phyloP scores from a whole-genome alignment of 495 filamentous ascomycete genomes.

The Trichoderma gamsii region DNA sequence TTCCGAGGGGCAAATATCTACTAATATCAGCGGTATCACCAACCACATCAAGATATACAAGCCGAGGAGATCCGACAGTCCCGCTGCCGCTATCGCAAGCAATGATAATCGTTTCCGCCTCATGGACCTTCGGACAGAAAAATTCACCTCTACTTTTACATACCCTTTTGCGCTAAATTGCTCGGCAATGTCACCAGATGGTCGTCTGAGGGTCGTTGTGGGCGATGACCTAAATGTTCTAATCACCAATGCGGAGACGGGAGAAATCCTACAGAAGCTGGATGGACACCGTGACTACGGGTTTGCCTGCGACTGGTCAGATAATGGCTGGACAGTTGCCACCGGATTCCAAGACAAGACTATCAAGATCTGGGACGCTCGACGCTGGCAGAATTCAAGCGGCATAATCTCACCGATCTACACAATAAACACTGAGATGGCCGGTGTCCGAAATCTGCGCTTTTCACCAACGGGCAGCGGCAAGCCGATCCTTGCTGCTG shows the following conservation, averaged over 20 bases:
- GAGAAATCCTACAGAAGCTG: slow-evolving; percentile 47
- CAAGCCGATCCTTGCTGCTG: slow-evolving; percentile 65
- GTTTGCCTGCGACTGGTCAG: slow-evolving; percentile 88
- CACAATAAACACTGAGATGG: slow-evolving; percentile 66
- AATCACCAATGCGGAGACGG: slow-evolving; percentile 37
- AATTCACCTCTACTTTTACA: slow-evolving; percentile 52
- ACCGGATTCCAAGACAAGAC: slow-evolving; percentile 86
- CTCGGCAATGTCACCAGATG: slow-evolving; percentile 71
- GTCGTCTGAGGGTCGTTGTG: slow-evolving; percentile 64
- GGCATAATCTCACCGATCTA: slow-evolving; percentile 45
- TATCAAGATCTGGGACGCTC: slow-evolving; percentile 80
- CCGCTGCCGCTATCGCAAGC: slow-evolving; percentile 70
- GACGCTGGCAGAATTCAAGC: slow-evolving; percentile 54
- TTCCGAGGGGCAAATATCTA: slow-evolving; percentile 61
- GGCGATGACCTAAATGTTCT: slow-evolving; percentile 34
- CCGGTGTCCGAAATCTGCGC: slow-evolving; percentile 67
- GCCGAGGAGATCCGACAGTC: slow-evolving; percentile 52
- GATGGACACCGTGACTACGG: slow-evolving; percentile 72
- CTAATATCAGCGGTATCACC: slow-evolving; percentile 67
- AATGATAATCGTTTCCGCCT: slow-evolving; percentile 75
- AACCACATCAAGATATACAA: slow-evolving; percentile 75
- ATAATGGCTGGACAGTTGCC: slow-evolving; percentile 80
- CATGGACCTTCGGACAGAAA: slow-evolving; percentile 65
- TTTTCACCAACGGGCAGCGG: slow-evolving; percentile 79
- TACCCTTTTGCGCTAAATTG: slow-evolving; percentile 76